Evolutionary conservation across 164 flowering plant species (phyloP).

Genomic region (Buxus sempervirens): DNA sequence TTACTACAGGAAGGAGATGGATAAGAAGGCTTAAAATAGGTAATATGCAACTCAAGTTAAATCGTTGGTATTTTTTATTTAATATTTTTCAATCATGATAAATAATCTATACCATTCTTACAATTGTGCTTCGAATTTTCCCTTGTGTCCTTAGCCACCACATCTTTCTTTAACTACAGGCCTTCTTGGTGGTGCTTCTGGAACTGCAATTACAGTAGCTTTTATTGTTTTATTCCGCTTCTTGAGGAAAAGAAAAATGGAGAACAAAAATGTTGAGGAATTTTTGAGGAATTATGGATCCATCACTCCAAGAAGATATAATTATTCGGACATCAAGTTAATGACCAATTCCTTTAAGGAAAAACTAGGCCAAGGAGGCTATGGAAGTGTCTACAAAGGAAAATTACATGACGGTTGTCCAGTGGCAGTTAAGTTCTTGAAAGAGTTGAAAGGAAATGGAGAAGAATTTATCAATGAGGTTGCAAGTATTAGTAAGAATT

Average conservation of each 20-base stretch:
- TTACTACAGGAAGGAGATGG: too few relatives aligned
- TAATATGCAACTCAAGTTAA: too few relatives aligned
- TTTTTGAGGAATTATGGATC: neutral
- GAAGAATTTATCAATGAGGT: too few relatives aligned
- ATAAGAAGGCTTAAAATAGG: too few relatives aligned
- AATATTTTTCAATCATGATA: too few relatives aligned
- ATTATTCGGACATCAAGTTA: neutral
- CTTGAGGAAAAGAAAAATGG: neutral
- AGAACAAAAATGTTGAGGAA: neutral
- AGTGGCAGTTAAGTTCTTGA: slow-evolving; percentile 1
- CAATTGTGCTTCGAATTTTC: too few relatives aligned
- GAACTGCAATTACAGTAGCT: neutral
- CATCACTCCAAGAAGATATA: neutral
- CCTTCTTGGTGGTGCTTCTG: neutral
- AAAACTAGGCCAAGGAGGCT: neutral
- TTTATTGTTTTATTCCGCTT: neutral
- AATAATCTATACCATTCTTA: too few relatives aligned
- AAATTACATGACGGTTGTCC: neutral
- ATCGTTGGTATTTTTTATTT: too few relatives aligned
- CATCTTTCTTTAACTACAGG: neutral
- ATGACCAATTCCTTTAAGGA: neutral
- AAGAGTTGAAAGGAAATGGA: neutral
- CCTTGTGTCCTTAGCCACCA: neutral
- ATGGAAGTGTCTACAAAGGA: slow-evolving; percentile 1
- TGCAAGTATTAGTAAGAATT: too few relatives aligned